Conservation (phyloP, 1,284 basidiomycete genomes). For the Melampsora larici-populina region DNA sequence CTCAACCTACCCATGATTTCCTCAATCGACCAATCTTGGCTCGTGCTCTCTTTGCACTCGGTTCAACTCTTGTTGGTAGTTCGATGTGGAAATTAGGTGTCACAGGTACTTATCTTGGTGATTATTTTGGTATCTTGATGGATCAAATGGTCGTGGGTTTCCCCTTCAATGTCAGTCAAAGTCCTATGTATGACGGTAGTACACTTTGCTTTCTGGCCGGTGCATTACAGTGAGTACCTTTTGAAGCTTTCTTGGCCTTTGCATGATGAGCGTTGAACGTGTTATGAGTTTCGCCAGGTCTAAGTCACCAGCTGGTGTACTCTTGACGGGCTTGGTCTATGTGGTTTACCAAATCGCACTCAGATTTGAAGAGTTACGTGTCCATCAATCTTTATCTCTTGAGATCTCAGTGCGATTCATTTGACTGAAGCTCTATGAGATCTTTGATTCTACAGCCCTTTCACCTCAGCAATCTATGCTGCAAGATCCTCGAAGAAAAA, state of each 20-base stretch:
- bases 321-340: conserved; percentile 28
- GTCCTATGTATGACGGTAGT: conserved; percentile 55
- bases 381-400: neutral
- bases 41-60: conserved; percentile 47
- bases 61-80: conserved; percentile 50
- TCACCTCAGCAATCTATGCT: neutral
- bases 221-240: conserved; percentile 45
- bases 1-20: conserved; percentile 8
- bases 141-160: conserved; percentile 53
- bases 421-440: neutral
- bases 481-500: neutral
- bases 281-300: conserved; percentile 8
- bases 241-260: neutral
- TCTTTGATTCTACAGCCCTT: neutral
- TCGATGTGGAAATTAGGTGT: conserved; percentile 54
- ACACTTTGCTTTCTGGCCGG: conserved; percentile 43
- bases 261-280: neutral
- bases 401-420: neutral
- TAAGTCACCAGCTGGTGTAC: conserved; percentile 28
- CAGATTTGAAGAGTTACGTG: conserved; percentile 29
- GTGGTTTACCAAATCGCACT: conserved; percentile 22
- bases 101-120: conserved; percentile 54
- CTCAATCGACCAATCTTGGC: neutral
- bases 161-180: conserved; percentile 52
- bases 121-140: conserved; percentile 55